phyloP scores from a whole-genome alignment of 306 rosid species.

The Styphnolobium japonicum region DNA sequence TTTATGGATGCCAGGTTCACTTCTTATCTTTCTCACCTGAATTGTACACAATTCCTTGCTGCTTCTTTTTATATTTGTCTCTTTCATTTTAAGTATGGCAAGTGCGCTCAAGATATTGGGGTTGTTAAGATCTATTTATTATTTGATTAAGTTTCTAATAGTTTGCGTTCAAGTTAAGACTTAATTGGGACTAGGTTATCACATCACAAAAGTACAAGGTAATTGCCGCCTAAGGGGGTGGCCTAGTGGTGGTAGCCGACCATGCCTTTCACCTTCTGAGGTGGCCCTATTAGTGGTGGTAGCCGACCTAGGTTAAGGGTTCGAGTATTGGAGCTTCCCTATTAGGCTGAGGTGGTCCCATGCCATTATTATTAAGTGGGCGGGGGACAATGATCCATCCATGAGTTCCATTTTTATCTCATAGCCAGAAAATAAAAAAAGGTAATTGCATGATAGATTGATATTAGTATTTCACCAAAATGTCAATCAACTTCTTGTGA shows the following conservation, averaged over 20 bases:
- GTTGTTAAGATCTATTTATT: not conserved
- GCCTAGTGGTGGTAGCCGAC: not conserved
- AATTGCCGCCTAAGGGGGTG: not conserved
- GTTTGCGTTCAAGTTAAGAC: not conserved
- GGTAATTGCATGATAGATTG: not conserved
- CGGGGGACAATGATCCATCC: not conserved
- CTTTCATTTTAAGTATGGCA: not conserved
- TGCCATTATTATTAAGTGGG: not conserved
- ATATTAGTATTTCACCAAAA: not conserved
- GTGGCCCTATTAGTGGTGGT: not conserved
- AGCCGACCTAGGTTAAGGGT: not conserved
- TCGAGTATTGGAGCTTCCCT: not conserved
- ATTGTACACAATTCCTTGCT: not conserved
- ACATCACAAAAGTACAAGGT: not conserved
- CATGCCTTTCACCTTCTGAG: conserved; percentile 1
- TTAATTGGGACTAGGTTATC: not conserved
- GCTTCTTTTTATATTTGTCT: not conserved
- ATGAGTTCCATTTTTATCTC: not conserved
- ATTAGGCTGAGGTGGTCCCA: not conserved
- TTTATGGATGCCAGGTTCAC: not conserved
- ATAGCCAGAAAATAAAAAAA: not conserved
- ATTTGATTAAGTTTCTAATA: not conserved
- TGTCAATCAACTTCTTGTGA: not conserved
- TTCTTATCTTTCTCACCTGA: not conserved
- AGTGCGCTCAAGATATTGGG: not conserved